Evolutionary conservation across 805 yeast species (phyloP).

Genomic region (Candida andamanensis): DNA sequence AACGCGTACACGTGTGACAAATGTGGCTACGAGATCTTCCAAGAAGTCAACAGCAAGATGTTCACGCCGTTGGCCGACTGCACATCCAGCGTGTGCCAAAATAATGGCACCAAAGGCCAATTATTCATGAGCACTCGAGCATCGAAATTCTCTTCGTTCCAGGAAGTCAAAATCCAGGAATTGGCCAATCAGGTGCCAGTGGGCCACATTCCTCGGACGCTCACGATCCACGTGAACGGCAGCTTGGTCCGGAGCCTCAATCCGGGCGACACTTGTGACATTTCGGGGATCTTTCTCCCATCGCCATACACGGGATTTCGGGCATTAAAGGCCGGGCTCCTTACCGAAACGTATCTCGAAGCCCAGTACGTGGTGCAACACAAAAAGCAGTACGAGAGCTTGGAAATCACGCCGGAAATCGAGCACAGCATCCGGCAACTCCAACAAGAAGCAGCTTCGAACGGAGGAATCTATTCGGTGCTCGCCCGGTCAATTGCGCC

Average conservation of each 20-base stretch:
- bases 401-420: conserved; percentile 53
- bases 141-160: conserved; percentile 90
- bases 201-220: conserved; percentile 91
- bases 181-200: conserved; percentile 95
- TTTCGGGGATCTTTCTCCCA: conserved; percentile 89
- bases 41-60: conserved; percentile 80
- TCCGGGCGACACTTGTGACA: conserved; percentile 94
- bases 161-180: conserved; percentile 93
- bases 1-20: conserved; percentile 96
- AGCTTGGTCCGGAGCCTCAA: conserved; percentile 77
- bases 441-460: conserved; percentile 27
- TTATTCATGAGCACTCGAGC: conserved; percentile 92
- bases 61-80: conserved; percentile 89
- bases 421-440: conserved; percentile 53
- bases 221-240: conserved; percentile 87
- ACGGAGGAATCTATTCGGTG: conserved; percentile 72
- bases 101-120: conserved; percentile 82
- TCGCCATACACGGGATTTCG: conserved; percentile 93
- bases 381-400: conserved; percentile 75
- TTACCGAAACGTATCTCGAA: conserved; percentile 90
- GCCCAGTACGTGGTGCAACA: conserved; percentile 84
- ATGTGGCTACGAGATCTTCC: conserved; percentile 95
- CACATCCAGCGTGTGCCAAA: conserved; percentile 71
- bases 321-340: conserved; percentile 86
- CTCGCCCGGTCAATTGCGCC: conserved; percentile 93